Percentiles rank a stretch among this genome's conserved stretches.
phyloP scores from a whole-genome alignment of 2,329 filamentous ascomycete species.

The Onygena corvina region DNA sequence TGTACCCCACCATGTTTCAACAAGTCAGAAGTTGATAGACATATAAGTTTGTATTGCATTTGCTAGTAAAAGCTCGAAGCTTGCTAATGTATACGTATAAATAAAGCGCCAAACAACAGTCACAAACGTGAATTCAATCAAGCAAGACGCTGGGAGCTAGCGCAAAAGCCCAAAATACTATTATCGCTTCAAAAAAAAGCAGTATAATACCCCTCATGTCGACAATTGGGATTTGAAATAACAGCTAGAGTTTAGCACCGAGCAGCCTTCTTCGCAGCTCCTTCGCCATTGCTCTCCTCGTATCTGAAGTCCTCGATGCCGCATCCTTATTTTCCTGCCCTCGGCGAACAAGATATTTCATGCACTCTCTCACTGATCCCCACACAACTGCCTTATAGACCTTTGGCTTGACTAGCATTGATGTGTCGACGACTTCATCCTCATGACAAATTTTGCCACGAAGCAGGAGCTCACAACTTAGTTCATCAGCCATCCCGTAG shows the following conservation, averaged over 20 bases:
- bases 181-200: no score
- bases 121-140: no score
- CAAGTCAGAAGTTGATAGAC: no score
- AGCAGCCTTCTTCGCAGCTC: slow-evolving; percentile 36
- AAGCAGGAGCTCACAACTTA: slow-evolving; percentile 39
- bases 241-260: background rate
- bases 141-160: no score
- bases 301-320: slow-evolving; percentile 40
- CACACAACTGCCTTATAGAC: slow-evolving; percentile 46
- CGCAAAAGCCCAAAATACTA: no score
- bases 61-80: no score
- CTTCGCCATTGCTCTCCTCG: slow-evolving; percentile 39
- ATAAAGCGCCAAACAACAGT: no score
- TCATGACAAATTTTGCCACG: slow-evolving; percentile 14
- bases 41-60: no score
- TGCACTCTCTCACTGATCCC: slow-evolving; percentile 56
- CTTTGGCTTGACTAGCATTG: slow-evolving; percentile 29
- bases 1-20: no score
- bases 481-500: slow-evolving; percentile 49
- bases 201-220: background rate
- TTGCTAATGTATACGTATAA: no score
- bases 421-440: slow-evolving; percentile 17
- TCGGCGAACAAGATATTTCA: slow-evolving; percentile 54
- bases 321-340: slow-evolving; percentile 49
- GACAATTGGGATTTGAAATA: background rate